Evolutionary conservation across 305 asterid species (phyloP), one percentile per base, ranked within the genome.

Genomic region (Solanum chacoense): DNA sequence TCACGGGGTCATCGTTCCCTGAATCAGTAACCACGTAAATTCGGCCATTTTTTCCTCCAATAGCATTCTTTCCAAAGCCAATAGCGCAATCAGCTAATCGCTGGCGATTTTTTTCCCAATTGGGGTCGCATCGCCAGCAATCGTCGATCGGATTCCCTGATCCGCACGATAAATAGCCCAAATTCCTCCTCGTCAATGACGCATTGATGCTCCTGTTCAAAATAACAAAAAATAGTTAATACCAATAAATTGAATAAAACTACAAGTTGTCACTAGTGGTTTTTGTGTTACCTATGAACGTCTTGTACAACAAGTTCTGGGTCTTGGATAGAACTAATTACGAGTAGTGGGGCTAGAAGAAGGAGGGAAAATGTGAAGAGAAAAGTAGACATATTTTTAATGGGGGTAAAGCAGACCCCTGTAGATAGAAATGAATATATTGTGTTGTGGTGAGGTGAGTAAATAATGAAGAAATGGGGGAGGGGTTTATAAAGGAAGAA

Each of bases 11-110:
- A 29, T 96, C 97, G 69, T 93, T 20, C 0, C 94, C 95, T 0
- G 96, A 45, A 79, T 93, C 95, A 0, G 96, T 96, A 2, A 96
- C 98, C 4, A 92, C 91, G 83, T 96, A 96, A 55, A 92, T 89
- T 74, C 94, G 91, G 1, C 98, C 98, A 37, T 91, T 89, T 37
- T 87, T 90, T 11, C 98, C 98, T 0, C 97, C 98, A 4, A 90
- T 85, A 0, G 98, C 97, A 8, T 93, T 91, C 88, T 94, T 95
- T 67, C 98, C 98, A 29, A 96, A 96, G 11, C 98, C 98, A 3
- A 96, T 94, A 9, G 93, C 95, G 71, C 98, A 96, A 80, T 95
- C 98, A 4, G 98, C 98, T 5, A 96, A 85, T 29, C 84, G 92
- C 71, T 94, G 98, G 90, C 98, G 96, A 45, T 93, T 91, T 6